phyloP scores from a whole-genome alignment of 2,329 filamentous ascomycete genomes.

The Alternaria conjuncta region DNA sequence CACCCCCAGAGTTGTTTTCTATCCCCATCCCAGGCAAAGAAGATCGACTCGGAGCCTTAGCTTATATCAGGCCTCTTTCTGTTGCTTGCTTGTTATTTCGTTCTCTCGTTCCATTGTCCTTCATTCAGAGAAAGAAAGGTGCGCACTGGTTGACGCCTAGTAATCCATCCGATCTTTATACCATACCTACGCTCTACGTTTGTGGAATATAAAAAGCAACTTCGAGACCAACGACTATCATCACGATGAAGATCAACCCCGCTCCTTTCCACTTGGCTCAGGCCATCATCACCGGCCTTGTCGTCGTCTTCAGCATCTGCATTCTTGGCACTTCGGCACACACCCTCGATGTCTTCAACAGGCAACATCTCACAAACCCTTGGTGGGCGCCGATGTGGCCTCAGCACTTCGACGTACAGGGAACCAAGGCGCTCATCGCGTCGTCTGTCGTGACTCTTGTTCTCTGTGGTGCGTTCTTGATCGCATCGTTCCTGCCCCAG shows the following conservation, averaged over 20 bases:
- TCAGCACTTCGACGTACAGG: conserved; percentile 54
- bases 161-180: conserved; percentile 7
- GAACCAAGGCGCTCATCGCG: conserved; percentile 52
- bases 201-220: not conserved
- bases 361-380: conserved; percentile 51
- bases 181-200: not conserved
- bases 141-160: conserved; percentile 38
- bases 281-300: conserved; percentile 43
- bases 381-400: conserved; percentile 59
- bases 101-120: conserved; percentile 29
- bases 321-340: conserved; percentile 54
- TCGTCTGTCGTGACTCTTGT: conserved; percentile 48
- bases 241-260: conserved; percentile 47
- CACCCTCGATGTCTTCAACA: conserved; percentile 52
- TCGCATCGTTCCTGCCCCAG: conserved; percentile 42
- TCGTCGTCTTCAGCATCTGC: conserved; percentile 49
- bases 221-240: not conserved
- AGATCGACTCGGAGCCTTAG: conserved; percentile 8
- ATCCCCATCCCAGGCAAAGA: conserved; percentile 22
- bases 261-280: conserved; percentile 46
- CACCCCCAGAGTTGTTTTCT: conserved; percentile 25
- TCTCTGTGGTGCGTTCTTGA: conserved; percentile 47
- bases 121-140: conserved; percentile 30
- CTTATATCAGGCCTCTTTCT: conserved; percentile 20
- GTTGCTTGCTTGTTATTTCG: conserved; percentile 12